phyloP scores from a whole-genome alignment of 2,329 filamentous ascomycete species.

The Alternaria ethzedia region DNA sequence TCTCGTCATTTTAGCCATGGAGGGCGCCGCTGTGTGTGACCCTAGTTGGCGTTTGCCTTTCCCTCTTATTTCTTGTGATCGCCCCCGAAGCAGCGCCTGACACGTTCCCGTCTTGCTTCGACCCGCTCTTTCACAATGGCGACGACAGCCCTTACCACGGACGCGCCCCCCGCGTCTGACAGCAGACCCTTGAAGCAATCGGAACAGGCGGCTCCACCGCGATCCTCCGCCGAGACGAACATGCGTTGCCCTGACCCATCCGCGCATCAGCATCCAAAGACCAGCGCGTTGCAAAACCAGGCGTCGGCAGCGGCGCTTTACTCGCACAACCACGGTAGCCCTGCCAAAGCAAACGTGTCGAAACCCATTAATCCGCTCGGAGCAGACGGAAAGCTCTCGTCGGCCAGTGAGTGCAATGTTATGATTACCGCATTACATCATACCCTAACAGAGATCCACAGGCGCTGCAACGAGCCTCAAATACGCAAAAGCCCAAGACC shows the following conservation, averaged over 20 bases:
- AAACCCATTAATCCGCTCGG: conserved; percentile 51
- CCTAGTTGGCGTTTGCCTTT: neutral
- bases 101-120: neutral
- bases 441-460: conserved; percentile 39
- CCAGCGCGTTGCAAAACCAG: conserved; percentile 52
- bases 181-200: conserved; percentile 26
- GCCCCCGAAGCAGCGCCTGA: neutral
- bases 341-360: conserved; percentile 27
- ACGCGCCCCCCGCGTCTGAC: conserved; percentile 28
- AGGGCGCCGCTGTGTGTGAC: conserved; percentile 7
- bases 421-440: neutral
- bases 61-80: neutral
- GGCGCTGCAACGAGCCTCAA: conserved; percentile 68
- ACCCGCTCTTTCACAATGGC: conserved; percentile 28
- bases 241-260: conserved; percentile 54
- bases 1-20: conserved; percentile 36
- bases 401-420: conserved; percentile 56
- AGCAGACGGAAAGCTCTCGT: conserved; percentile 62
- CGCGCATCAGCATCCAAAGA: conserved; percentile 44
- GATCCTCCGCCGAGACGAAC: conserved; percentile 20
- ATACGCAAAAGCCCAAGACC: conserved; percentile 73
- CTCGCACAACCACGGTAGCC: conserved; percentile 52
- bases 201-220: conserved; percentile 29
- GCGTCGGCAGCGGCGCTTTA: conserved; percentile 69
- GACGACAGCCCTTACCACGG: conserved; percentile 29